Conservation (phyloP, 805 yeast genomes). For the Teunomyces atbi region DNA sequence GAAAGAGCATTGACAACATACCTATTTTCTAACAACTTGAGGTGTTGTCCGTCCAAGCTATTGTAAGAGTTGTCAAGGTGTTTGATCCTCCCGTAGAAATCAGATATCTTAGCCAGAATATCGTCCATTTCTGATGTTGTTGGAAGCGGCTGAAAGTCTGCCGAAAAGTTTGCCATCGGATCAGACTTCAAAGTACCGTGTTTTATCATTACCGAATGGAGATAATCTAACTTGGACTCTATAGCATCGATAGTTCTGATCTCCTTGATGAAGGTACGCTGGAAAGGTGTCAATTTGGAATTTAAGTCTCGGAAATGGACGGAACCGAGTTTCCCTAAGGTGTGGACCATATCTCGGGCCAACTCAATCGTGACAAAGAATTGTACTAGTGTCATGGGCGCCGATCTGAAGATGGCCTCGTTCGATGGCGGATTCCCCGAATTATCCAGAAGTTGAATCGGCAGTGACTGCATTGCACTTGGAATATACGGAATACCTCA, state of each 20-base stretch:
- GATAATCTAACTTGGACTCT: conserved; percentile 27
- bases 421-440: neutral
- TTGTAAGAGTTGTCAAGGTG: conserved; percentile 37
- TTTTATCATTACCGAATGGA: conserved; percentile 29
- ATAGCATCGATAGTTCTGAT: conserved; percentile 36
- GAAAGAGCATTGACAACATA: conserved; percentile 31
- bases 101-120: conserved; percentile 22
- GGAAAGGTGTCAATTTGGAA: conserved; percentile 43
- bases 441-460: conserved; percentile 4
- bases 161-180: conserved; percentile 29
- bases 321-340: conserved; percentile 36
- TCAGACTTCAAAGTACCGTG: conserved; percentile 27
- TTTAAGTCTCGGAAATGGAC: conserved; percentile 52
- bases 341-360: conserved; percentile 41
- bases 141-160: conserved; percentile 52
- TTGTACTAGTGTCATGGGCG: conserved; percentile 49
- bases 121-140: conserved; percentile 35
- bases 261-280: conserved; percentile 44
- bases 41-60: conserved; percentile 22
- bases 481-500: neutral
- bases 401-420: conserved; percentile 46
- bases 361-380: conserved; percentile 47
- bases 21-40: conserved; percentile 33
- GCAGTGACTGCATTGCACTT: neutral
- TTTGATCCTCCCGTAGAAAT: conserved; percentile 29